These are phyloP conservation scores for Wickerhamia fluorescens DNA, from an alignment of 805 yeast genomes.

Conservation along the genomic window DNA sequence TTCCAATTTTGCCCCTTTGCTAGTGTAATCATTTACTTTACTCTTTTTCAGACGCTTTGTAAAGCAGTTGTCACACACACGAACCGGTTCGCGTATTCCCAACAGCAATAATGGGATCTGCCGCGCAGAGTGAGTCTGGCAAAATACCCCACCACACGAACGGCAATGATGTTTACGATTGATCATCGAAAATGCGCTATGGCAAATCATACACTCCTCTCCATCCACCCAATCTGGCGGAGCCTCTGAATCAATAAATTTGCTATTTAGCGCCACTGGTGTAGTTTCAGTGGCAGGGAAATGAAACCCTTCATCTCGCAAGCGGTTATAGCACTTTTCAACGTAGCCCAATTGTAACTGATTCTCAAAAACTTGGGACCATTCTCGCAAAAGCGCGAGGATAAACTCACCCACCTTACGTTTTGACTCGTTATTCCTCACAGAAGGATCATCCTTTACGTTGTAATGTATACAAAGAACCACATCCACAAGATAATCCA, in stretches of 20 bases:
- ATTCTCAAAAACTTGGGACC: slow-evolving; percentile 69
- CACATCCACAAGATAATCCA: slow-evolving; percentile 63
- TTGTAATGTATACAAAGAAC: slow-evolving; percentile 35
- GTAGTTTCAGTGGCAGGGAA: slow-evolving; percentile 49
- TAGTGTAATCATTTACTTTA: slow-evolving; percentile 11
- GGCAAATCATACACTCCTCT: slow-evolving; percentile 92
- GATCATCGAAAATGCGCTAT: slow-evolving; percentile 67
- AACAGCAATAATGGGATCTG: slow-evolving; percentile 65
- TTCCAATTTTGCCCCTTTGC: too few species aligned
- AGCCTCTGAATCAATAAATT: slow-evolving; percentile 76
- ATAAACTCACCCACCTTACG: slow-evolving; percentile 48
- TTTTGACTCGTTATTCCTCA: slow-evolving; percentile 17
- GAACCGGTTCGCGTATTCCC: slow-evolving; percentile 82
- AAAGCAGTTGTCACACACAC: slow-evolving; percentile 90
- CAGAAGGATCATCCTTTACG: slow-evolving; percentile 12
- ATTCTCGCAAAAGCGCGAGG: slow-evolving; percentile 61
- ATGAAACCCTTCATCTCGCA: slow-evolving; percentile 54
- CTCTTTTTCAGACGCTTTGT: slow-evolving; percentile 42
- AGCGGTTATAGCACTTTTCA: slow-evolving; percentile 49
- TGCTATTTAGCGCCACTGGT: slow-evolving; percentile 23
- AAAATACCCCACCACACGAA: slow-evolving; percentile 92
- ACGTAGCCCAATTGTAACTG: slow-evolving; percentile 63
- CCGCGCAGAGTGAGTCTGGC: slow-evolving; percentile 79
- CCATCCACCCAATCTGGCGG: slow-evolving; percentile 98
- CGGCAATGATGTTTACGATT: slow-evolving; percentile 96